These are phyloP conservation scores for Nymphaea thermarum DNA, from an alignment of 164 flowering plant species.

Conservation along the genomic window DNA sequence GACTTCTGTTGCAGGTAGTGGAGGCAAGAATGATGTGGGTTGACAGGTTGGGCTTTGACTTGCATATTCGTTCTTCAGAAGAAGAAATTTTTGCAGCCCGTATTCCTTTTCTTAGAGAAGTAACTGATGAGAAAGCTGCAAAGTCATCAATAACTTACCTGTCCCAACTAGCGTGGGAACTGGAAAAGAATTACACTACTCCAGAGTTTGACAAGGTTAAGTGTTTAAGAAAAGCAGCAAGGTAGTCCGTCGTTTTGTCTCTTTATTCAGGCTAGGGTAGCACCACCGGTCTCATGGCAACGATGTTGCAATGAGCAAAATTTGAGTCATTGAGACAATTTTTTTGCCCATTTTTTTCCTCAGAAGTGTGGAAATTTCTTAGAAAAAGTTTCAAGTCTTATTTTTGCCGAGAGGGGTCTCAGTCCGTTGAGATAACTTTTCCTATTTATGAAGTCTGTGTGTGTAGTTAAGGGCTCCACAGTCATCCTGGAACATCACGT, in stretches of 20 bases:
- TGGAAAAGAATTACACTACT: slow-evolving; percentile 49
- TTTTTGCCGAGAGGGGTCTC: no score
- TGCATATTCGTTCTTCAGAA: slow-evolving; percentile 41
- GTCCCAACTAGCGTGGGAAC: slow-evolving; percentile 97
- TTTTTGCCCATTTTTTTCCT: no score
- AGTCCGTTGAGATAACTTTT: no score
- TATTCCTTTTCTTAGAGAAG: slow-evolving; percentile 88
- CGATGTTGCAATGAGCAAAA: no score
- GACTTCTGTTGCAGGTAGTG: slow-evolving; percentile 31
- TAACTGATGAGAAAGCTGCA: slow-evolving; percentile 67
- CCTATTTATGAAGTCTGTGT: no score
- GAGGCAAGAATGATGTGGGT: slow-evolving; percentile 84
- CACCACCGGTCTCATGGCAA: no score
- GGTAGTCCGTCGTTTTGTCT: background rate
- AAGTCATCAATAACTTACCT: slow-evolving; percentile 82
- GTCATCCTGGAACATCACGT: no score
- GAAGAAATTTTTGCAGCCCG: slow-evolving; percentile 47
- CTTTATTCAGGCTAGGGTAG: no score
- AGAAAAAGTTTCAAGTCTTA: no score
- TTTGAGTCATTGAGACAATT: no score
- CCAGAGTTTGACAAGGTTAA: slow-evolving; percentile 64
- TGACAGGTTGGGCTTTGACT: slow-evolving; percentile 80
- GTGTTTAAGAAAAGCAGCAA: slow-evolving; percentile 34
- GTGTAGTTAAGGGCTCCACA: no score
- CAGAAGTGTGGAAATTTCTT: no score